Base-by-base conservation (phyloP, 2,329 filamentous ascomycete genomes). In the Thelonectria rubi region DNA sequence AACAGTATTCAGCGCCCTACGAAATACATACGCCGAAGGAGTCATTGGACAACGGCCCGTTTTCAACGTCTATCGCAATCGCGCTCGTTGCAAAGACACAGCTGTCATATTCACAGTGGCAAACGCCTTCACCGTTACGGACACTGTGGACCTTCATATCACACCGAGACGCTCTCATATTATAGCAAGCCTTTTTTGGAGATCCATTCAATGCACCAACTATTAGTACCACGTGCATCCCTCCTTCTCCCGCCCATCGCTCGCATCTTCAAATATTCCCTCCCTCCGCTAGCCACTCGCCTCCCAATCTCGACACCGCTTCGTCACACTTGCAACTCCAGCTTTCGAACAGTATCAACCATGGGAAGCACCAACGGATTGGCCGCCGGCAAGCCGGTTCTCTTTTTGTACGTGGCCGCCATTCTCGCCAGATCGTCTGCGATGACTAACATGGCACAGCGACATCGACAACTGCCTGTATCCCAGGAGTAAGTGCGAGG, bases 391-490 rank as follows among this genome's bases (percentile, higher is more conserved):
- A 80, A 78, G 63, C 77, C 78, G 54, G 79, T 81, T 10, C 67
- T 81, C 34, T 81, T 81, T 73, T 81, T 81, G 79, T 81, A 64
- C 43, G 76, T 20, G 6, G 39, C 26, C 39, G 4, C 14, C 2
- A 15, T 34, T 24, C 26, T 18, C 32, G 4, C 15, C 21, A 12
- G 21, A 11, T n/a, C 21, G 11, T 10, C 11, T 17, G 18, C 14
- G 15, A 11, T 15, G 15, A 34, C 62, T 72, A 62, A 71, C 47
- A 54, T 49, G 17, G 15, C 17, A 87, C 77, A 98, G 97, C 74
- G 95, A 99, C 75, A 98, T 99, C 74, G 95, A 99, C 83, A 99
- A 99, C 75, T 99, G 96, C 79, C 86, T 98, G 58, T 98, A 97
- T 73, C 88, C 94, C 0, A 93, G 90, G 78, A 94, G 92, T 93